A percentile compares a stretch with the other conserved stretches of the same genome.
Evolutionary conservation across 176 grass and related monocot genomes (phyloP).

Genomic region (Alopecurus myosuroides): DNA sequence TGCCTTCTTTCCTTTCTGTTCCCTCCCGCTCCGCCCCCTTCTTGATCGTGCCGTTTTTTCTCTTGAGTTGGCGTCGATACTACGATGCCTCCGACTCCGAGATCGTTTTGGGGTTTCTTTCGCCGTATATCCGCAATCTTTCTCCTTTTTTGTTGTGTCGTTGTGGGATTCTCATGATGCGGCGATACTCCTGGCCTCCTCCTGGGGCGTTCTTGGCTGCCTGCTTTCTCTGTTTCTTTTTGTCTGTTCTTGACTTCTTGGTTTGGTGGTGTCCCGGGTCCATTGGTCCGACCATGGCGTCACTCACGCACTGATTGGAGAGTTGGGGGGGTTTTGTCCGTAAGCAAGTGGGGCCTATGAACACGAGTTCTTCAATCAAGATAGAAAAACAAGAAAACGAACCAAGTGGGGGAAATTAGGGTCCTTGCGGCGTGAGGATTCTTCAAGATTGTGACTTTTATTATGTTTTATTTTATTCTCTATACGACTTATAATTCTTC

Average conservation of each 20-base stretch:
- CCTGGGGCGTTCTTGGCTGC: background rate
- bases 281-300: constrained; percentile 7
- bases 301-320: constrained; percentile 25
- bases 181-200: background rate
- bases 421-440: constrained; percentile 28
- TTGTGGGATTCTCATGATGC: constrained; percentile 12
- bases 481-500: too few species aligned
- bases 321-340: background rate
- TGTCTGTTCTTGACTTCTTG: constrained; percentile 10
- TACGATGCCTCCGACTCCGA: background rate
- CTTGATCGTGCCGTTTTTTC: background rate
- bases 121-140: background rate
- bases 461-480: background rate
- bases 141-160: background rate
- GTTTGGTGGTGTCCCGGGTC: background rate
- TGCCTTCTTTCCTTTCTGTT: background rate
- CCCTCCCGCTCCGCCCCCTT: background rate
- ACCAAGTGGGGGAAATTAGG: background rate
- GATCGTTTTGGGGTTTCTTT: background rate
- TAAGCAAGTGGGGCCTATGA: background rate
- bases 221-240: background rate
- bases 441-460: background rate
- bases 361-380: background rate
- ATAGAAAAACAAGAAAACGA: background rate
- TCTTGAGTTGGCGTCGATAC: background rate